Base-by-base conservation (phyloP, 2,329 filamentous ascomycete species). In the Ascochyta koolunga region DNA sequence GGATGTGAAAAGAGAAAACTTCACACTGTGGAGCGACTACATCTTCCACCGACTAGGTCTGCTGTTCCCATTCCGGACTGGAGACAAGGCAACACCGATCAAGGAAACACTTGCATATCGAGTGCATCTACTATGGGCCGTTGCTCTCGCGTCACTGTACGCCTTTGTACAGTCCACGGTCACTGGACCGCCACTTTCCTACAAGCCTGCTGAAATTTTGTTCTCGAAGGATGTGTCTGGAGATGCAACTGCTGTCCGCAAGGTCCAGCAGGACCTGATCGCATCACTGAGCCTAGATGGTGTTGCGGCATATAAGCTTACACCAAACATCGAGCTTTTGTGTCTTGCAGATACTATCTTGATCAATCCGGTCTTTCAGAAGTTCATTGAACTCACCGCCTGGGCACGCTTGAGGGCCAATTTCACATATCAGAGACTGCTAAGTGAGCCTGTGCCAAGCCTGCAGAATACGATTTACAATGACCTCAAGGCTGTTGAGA, bases 81-180 rank as follows among this genome's bases (percentile, higher is more conserved):
- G 68, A 52, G 64, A 67, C n/a, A 42, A 60, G 33, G 65, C 51
- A 10, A 56, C 56, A 11, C 58, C 64, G 1, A 51, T 66, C 16
- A 52, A 60, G 42, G 70, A 76, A 54, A 73, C 69, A 15, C 58
- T 70, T 24, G 65, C 68, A n/a, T 77, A 78, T 54, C 73, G 67
- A 18, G 76, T 77, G 51, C 66, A 76, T 50, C 59, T 78, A 2
- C 71, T 77, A 39, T 77, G 86, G 48, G 77, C 84, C 38, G 78
- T 89, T 29, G 90, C 86, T 9, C 77, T 90, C 41, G 86, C 89
- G 1, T 84, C 88, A 1, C 80, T 96, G 10, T 83, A 91, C 67
- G 85, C 88, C 10, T 97, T 96, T 70, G 76, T 96, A 15, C 93
- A 97, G 72, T 86, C 86, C 1, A 96, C 91, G 70, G 89, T 96